phyloP scores from a whole-genome alignment of 768 basidiomycete species.

The Rubroboletus pulcherrimus region DNA sequence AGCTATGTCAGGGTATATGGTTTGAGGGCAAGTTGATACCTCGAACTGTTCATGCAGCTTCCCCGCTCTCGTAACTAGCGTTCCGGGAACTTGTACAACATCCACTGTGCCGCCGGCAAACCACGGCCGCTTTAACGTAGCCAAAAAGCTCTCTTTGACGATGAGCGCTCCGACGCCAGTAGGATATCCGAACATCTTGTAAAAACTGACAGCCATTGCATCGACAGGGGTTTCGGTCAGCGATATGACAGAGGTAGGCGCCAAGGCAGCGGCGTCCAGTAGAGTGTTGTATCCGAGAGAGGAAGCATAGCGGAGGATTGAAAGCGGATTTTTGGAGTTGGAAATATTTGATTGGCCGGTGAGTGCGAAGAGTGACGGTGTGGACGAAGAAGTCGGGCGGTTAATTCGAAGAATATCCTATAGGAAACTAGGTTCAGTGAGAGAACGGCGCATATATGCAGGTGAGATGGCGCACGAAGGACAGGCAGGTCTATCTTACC shows the following conservation, averaged over 20 bases:
- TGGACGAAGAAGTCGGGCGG: constrained; percentile 36
- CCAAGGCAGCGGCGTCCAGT: constrained; percentile 81
- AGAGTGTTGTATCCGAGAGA: constrained; percentile 69
- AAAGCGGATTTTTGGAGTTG: constrained; percentile 67
- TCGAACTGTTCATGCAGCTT: constrained; percentile 74
- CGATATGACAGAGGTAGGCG: constrained; percentile 66
- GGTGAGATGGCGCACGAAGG: neutral
- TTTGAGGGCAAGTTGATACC: constrained; percentile 37
- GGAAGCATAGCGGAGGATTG: constrained; percentile 59
- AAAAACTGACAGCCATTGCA: constrained; percentile 80
- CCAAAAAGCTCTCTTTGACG: constrained; percentile 65
- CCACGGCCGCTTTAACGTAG: constrained; percentile 67
- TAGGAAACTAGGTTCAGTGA: neutral
- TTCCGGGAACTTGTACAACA: constrained; percentile 79
- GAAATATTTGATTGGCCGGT: constrained; percentile 83
- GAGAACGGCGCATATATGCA: constrained; percentile 20
- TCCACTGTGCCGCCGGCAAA: constrained; percentile 82
- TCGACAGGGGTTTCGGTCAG: constrained; percentile 67
- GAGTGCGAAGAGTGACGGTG: constrained; percentile 64
- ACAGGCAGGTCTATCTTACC: constrained; percentile 37
- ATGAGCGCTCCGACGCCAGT: constrained; percentile 81
- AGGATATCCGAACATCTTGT: constrained; percentile 89
- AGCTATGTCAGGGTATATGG: neutral
- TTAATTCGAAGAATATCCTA: constrained; percentile 55
- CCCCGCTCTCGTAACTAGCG: constrained; percentile 54